A percentile compares a stretch with the other conserved stretches of the same genome.
Evolutionary conservation across 139 green algal species (phyloP).

Genomic region (Tetradesmus obliquus): DNA sequence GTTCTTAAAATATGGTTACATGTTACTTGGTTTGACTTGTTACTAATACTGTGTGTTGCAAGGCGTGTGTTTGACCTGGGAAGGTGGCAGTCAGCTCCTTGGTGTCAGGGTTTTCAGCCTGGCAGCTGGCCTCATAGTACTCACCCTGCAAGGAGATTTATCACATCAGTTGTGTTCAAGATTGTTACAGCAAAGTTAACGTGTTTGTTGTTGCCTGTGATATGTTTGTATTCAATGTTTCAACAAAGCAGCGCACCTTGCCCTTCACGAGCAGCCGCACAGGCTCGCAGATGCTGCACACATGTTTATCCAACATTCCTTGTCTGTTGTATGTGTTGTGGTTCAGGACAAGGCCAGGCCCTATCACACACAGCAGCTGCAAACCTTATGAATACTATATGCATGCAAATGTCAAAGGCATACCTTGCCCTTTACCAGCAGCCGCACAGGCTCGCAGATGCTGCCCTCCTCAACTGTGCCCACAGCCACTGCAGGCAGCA

Average conservation of each 20-base stretch:
- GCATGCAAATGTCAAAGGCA: too few species aligned
- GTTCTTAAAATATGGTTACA: too few species aligned
- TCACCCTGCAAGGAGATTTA: conserved; percentile 61
- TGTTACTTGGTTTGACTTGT: too few species aligned
- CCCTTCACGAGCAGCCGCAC: conserved; percentile 71
- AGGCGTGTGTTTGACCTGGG: too few species aligned
- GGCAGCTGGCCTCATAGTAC: conserved; percentile 89
- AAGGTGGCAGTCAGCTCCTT: conserved; percentile 73
- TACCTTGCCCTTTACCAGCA: conserved; percentile 59
- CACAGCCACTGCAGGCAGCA: conserved; percentile 89
- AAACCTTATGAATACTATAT: too few species aligned
- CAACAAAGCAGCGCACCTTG: conserved; percentile 47
- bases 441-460: conserved; percentile 84
- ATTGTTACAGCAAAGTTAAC: too few species aligned
- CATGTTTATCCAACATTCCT: not conserved
- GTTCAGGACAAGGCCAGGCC: too few species aligned
- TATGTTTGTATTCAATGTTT: too few species aligned
- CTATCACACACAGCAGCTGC: too few species aligned
- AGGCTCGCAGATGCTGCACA: conserved; percentile 88
- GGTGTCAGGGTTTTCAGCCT: conserved; percentile 75
- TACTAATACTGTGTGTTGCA: too few species aligned
- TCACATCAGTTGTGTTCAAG: too few species aligned
- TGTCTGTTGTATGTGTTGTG: not conserved
- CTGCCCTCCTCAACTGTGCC: conserved; percentile 89
- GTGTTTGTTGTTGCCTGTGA: too few species aligned